Evolutionary conservation across 2,329 filamentous ascomycete species (phyloP).

Genomic region (Emydomyces testavorans): DNA sequence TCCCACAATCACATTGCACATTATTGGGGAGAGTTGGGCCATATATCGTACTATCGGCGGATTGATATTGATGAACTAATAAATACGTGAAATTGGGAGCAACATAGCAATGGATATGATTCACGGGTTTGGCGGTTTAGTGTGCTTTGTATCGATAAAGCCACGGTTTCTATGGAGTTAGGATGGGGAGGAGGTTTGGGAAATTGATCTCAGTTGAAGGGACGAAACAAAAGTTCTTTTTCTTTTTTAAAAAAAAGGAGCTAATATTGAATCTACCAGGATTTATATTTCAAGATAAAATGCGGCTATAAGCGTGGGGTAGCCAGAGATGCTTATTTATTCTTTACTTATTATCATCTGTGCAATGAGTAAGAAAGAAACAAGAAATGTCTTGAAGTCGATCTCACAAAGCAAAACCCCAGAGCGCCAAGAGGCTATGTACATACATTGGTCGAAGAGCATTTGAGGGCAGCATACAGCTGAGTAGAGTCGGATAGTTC

Average conservation of each 20-base stretch:
- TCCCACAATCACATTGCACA: slow-evolving; percentile 68
- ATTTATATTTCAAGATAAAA: too few species aligned
- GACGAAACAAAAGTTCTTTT: too few species aligned
- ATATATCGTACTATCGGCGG: slow-evolving; percentile 36
- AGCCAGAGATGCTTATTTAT: too few species aligned
- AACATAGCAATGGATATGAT: neutral
- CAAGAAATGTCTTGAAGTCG: neutral
- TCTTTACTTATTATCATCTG: too few species aligned
- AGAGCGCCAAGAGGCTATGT: neutral
- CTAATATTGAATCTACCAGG: too few species aligned
- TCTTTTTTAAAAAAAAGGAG: too few species aligned
- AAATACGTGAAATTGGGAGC: slow-evolving; percentile 13
- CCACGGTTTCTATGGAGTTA: too few species aligned
- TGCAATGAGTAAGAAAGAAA: neutral
- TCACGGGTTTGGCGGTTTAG: too few species aligned
- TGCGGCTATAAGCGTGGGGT: too few species aligned
- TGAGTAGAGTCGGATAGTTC: neutral
- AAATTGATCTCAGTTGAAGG: too few species aligned
- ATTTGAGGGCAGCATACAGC: neutral
- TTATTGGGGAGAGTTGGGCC: slow-evolving; percentile 56
- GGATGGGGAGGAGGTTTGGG: too few species aligned
- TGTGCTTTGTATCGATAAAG: too few species aligned
- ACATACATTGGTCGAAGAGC: neutral
- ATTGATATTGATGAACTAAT: slow-evolving; percentile 34
- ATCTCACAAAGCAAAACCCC: neutral